These are phyloP conservation scores for Penicillium silybi DNA, from an alignment of 495 filamentous ascomycete genomes.

Conservation along the genomic window DNA sequence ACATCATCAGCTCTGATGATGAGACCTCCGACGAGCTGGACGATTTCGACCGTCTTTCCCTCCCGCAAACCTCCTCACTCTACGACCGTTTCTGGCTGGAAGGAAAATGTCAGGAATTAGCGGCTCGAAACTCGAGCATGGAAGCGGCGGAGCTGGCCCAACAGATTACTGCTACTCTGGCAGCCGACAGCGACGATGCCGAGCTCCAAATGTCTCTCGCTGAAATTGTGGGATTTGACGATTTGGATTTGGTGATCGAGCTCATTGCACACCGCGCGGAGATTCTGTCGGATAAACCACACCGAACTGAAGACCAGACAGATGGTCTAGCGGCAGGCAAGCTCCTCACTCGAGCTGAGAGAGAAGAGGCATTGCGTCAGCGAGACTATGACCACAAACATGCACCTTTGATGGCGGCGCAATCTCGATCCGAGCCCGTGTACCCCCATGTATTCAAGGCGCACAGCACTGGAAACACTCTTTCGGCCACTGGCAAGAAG, in stretches of 20 bases:
- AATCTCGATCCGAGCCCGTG: constrained; percentile 56
- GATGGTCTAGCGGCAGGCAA: constrained; percentile 51
- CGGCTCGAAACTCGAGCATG: constrained; percentile 57
- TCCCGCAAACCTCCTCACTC: constrained; percentile 10
- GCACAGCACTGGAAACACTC: constrained; percentile 75
- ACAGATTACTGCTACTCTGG: constrained; percentile 66
- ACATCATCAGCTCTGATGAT: constrained; percentile 72
- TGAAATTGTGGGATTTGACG: constrained; percentile 87
- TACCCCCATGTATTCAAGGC: constrained; percentile 93
- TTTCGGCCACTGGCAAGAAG: constrained; percentile 69
- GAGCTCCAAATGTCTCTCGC: constrained; percentile 85
- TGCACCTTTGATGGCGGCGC: constrained; percentile 58
- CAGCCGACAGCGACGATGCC: constrained; percentile 65
- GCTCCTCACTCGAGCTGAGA: constrained; percentile 69
- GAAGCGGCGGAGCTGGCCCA: constrained; percentile 58
- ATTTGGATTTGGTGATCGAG: constrained; percentile 84
- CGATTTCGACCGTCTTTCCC: constrained; percentile 23
- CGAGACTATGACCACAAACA: constrained; percentile 82
- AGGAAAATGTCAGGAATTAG: constrained; percentile 57
- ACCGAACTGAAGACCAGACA: constrained; percentile 35
- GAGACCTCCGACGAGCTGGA: constrained; percentile 52
- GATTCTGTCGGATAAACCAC: constrained; percentile 43
- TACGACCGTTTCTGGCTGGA: constrained; percentile 59
- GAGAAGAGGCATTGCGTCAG: constrained; percentile 68
- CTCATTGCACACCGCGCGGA: constrained; percentile 69